Base-by-base conservation (phyloP, 2,329 filamentous ascomycete genomes). In the Biscogniauxia mediterranea region DNA sequence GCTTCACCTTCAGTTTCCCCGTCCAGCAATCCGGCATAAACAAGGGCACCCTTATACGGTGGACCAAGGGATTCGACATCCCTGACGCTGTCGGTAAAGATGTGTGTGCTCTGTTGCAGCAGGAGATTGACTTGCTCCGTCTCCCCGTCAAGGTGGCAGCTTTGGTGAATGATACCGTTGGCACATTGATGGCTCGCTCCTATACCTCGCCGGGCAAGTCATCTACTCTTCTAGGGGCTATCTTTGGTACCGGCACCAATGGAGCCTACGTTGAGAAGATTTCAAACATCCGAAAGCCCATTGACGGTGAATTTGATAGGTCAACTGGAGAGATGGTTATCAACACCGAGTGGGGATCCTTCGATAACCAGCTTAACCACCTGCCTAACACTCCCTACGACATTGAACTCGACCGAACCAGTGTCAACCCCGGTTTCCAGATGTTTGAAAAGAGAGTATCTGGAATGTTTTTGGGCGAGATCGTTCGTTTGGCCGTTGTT, bases 371-470 rank as follows among this genome's bases (percentile, higher is more conserved):
- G 69, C 86, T 98, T 66, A 91, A 89, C 68, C 90, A 96, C 20
- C 83, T 99, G 50, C 95, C 94, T 53, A 89, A 88, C 70, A 98
- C 94, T 0, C 80, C 86, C 0, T 98, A 92, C 79, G 95, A 99
- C 74, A 79, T 82, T 55, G 83, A 87, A 60, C 83, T 99, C 23
- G 94, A 99, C 76, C 79, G 81, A 60, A 86, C 89, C 62, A 95
- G 89, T 66, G 87, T 92, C 69, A 98, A 99, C 77, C 94, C 93
- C 0, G 95, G 95, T 25, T 87, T 96, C 64, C 95, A 99, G 74
- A 97, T 98, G 91, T 99, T 98, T 73, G 95, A 99, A 81, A 99
- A 99, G 84, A 90, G 94, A 54, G 90, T 99, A 17, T 97, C 93
- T 0, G 95, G 95, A 75, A 98, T 99, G 94, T 99, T 98, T 80